These are phyloP conservation scores for Ramalina intermedia DNA, from an alignment of 495 filamentous ascomycete species.

Conservation along the genomic window DNA sequence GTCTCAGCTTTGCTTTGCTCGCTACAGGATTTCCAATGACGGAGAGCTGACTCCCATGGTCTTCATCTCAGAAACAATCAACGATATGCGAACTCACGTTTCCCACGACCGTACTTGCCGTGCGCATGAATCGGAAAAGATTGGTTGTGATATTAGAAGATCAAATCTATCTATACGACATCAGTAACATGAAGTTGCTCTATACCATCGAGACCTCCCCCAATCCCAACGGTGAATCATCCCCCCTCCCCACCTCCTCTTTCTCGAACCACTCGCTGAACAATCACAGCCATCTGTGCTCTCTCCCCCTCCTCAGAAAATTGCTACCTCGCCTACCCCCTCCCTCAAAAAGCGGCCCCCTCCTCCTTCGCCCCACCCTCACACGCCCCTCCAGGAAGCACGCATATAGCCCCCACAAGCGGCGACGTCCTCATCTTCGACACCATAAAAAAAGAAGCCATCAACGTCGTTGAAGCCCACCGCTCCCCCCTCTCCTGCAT, in stretches of 20 bases:
- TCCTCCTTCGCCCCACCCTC: conserved; percentile 52
- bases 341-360: conserved; percentile 63
- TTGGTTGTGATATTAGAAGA: conserved; percentile 87
- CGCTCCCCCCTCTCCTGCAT: conserved; percentile 82
- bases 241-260: background rate
- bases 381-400: conserved; percentile 64
- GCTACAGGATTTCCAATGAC: conserved; percentile 1
- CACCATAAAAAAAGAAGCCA: conserved; percentile 67
- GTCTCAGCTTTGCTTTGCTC: background rate
- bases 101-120: conserved; percentile 81
- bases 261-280: conserved; percentile 1
- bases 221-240: conserved; percentile 55
- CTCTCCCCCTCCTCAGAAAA: conserved; percentile 89
- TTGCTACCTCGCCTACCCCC: conserved; percentile 86
- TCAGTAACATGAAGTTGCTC: conserved; percentile 90
- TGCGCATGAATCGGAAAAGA: conserved; percentile 85
- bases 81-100: conserved; percentile 98
- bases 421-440: conserved; percentile 91
- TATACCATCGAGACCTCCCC: conserved; percentile 85
- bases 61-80: conserved; percentile 53
- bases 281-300: conserved; percentile 61
- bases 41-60: background rate
- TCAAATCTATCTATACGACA: conserved; percentile 95
- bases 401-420: conserved; percentile 65
- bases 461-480: conserved; percentile 88